Base-by-base conservation (phyloP, 495 filamentous ascomycete genomes). In the Aspergillus heteromorphus region DNA sequence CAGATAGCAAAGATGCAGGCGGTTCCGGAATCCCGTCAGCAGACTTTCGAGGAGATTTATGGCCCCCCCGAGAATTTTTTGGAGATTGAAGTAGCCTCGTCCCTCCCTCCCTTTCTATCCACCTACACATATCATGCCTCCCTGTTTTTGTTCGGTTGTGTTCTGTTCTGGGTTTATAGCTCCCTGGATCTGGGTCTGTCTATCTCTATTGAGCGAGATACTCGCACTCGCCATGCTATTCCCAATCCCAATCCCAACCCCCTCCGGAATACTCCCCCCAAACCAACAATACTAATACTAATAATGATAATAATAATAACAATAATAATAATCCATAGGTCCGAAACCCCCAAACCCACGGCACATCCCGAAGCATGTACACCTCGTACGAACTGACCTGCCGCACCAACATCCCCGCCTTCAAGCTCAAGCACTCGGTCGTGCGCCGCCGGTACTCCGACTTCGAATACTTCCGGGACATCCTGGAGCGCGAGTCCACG, bases 41-140 rank as follows among this genome's bases (percentile, higher is more conserved):
- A 98, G 78, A 91, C 86, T 62, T 98, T 96, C 65, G 93, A 98
- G 74, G 93, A 98, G 81, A 96, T 97, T 68, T 98, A 98, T 70
- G 93, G 92, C 4, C 92, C 92, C 13, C 93, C 95, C 14, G 93
- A 98, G 81, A 98, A 98, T 73, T 96, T 97, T 68, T 81, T 98
- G 34, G 93, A 98, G 76, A 95, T 98, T 42, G 95, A 98, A 74
- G 93, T 97, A 61, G n/a, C n/a, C n/a, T n/a, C n/a, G n/a, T n/a
- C n/a, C n/a, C n/a, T n/a, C n/a, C n/a, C n/a, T n/a, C n/a, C n/a
- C n/a, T n/a, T n/a, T n/a, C n/a, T n/a, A n/a, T n/a, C n/a, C n/a
- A n/a, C n/a, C n/a, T n/a, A n/a, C n/a, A n/a, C n/a, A n/a, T n/a
- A n/a, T n/a, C n/a, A n/a, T n/a, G n/a, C n/a, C n/a, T n/a, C n/a